Conservation (phyloP, 257 asterid genomes). For the Nicotiana attenuata region DNA sequence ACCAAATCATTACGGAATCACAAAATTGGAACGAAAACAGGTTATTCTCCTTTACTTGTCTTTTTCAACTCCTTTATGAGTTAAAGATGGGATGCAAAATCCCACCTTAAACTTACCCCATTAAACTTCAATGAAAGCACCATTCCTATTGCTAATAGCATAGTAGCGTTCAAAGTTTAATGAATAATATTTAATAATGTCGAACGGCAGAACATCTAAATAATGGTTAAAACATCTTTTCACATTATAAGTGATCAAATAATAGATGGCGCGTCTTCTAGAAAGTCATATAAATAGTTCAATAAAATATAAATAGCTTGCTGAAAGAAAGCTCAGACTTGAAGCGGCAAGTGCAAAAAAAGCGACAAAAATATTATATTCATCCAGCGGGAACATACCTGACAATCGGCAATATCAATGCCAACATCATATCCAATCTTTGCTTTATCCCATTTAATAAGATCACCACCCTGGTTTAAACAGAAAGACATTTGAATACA, state of each 20-base stretch:
- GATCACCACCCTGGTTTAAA: too few relatives aligned
- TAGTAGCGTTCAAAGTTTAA: background rate
- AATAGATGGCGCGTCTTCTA: background rate
- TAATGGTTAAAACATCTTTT: background rate
- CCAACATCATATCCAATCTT: slow-evolving; percentile 88
- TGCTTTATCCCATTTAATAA: slow-evolving; percentile 98
- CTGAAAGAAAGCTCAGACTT: background rate
- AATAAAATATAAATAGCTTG: background rate
- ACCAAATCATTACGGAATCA: too few relatives aligned
- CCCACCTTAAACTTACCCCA: too few relatives aligned
- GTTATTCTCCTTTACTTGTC: too few relatives aligned
- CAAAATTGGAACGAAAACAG: too few relatives aligned
- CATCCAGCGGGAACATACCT: slow-evolving; percentile 37
- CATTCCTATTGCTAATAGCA: background rate
- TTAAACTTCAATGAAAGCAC: background rate
- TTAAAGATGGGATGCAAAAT: too few relatives aligned
- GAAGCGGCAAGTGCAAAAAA: background rate
- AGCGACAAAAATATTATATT: background rate
- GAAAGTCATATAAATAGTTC: background rate
- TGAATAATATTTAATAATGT: background rate
- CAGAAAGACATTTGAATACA: too few relatives aligned
- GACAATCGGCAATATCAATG: slow-evolving; percentile 93
- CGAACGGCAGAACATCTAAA: background rate
- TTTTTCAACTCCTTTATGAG: too few relatives aligned
- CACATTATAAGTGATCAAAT: background rate